Evolutionary conservation across 2,329 filamentous ascomycete species (phyloP), one percentile per base, ranked within the genome.

Genomic region (Colletotrichum tropicale): DNA sequence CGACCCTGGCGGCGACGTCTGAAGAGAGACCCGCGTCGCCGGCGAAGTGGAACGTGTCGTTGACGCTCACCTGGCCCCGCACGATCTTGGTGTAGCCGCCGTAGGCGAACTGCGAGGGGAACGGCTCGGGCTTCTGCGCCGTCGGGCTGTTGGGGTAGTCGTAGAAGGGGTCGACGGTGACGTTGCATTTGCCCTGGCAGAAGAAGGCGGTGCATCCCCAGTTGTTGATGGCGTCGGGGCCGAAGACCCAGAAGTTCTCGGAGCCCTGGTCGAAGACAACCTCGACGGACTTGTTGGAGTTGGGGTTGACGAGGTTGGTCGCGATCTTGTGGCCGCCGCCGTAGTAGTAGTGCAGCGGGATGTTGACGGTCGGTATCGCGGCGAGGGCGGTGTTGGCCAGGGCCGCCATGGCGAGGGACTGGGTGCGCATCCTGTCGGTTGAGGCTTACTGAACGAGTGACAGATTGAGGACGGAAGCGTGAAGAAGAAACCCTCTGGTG

Each of bases 201-300:
- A 74, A 66, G n/a, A 70, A 38, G 32, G 56, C 58, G 58, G 66
- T 74, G 66, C 71, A 74, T 18, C 71, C 71, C 66, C 66, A 74
- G 58, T 74, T 74, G 48, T 60, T 70, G 71, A 74, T 65, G 58
- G 71, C 66, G 58, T 60, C n/a, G 26, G 71, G 71, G 58, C 66
- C 71, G 26, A 74, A 74, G 48, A 74, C 71, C 71, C 71, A 74
- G 71, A 70, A 74, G 66, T 70, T 74, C 71, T 74, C 71, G 34
- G 71, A 74, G 24, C 71, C 71, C 21, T 74, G 71, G 66, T 74
- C 71, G 66, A 74, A 70, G 58, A 74, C 71, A 43, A 70, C 66
- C 71, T 74, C 71, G 60, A 74, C 60, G n/a, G 66, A 64, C 21
- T 48, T 70, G 58, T 65, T 58, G 32, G 66, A 36, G 32, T 21